These are phyloP conservation scores for Leersia perrieri DNA, from an alignment of 176 grass and related monocot genomes.

Conservation along the genomic window DNA sequence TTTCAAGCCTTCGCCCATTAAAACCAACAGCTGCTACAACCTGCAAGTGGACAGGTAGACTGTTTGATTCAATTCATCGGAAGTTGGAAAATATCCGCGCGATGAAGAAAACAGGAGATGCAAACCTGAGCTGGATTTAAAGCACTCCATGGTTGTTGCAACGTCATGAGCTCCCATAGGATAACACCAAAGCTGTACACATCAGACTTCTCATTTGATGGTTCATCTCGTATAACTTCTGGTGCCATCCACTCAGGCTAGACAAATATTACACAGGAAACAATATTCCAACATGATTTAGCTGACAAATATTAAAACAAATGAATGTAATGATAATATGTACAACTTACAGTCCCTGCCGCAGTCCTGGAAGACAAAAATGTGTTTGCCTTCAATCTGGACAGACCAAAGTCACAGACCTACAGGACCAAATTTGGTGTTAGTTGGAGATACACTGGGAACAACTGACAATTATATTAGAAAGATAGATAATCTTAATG, in stretches of 20 bases:
- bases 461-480: background rate
- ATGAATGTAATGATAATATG: background rate
- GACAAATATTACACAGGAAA: conserved; percentile 13
- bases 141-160: conserved; percentile 84
- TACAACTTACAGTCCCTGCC: conserved; percentile 72
- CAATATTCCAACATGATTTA: background rate
- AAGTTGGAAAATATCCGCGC: background rate
- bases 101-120: conserved; percentile 22
- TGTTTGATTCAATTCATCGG: background rate
- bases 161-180: conserved; percentile 87
- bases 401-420: conserved; percentile 87
- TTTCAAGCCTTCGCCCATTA: conserved; percentile 65
- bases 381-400: conserved; percentile 83
- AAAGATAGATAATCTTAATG: background rate
- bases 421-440: conserved; percentile 21
- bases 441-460: background rate
- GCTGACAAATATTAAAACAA: background rate
- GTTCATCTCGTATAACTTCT: conserved; percentile 71
- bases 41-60: conserved; percentile 30
- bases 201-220: conserved; percentile 91
- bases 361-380: conserved; percentile 83
- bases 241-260: conserved; percentile 97
- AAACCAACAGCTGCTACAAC: conserved; percentile 82
- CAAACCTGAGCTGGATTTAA: conserved; percentile 71
- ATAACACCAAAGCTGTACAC: conserved; percentile 84